A percentile compares a stretch with the other conserved stretches of the same genome.
Evolutionary conservation across 2,329 filamentous ascomycete species (phyloP).

Genomic region (Lithohypha guttulata): DNA sequence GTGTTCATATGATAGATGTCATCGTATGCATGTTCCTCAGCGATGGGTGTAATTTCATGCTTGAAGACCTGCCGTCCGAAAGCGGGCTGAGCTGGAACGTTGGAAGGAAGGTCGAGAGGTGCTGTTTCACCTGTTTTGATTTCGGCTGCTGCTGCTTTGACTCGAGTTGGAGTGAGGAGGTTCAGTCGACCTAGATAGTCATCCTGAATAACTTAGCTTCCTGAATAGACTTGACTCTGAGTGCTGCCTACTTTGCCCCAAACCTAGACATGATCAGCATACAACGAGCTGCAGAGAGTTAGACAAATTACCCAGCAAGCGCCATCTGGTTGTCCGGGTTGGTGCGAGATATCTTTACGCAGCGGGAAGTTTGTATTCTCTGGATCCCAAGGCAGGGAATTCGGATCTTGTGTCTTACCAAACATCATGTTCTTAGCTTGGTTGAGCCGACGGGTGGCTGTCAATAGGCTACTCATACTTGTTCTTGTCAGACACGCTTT

Average conservation of each 20-base stretch:
- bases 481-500: not conserved
- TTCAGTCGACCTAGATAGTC: slow-evolving; percentile 41
- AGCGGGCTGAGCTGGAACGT: slow-evolving; percentile 41
- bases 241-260: slow-evolving; percentile 4
- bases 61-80: slow-evolving; percentile 37
- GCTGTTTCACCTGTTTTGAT: slow-evolving; percentile 47
- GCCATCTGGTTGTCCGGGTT: slow-evolving; percentile 42
- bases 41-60: slow-evolving; percentile 17
- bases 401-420: slow-evolving; percentile 33
- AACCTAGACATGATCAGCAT: slow-evolving; percentile 25
- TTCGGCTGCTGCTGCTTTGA: slow-evolving; percentile 42
- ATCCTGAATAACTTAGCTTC: not conserved
- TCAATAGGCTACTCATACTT: slow-evolving; percentile 9
- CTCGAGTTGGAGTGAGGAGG: slow-evolving; percentile 44
- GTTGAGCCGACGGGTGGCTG: slow-evolving; percentile 26
- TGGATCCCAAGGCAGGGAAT: slow-evolving; percentile 44
- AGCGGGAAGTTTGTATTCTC: slow-evolving; percentile 42
- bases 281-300: not conserved
- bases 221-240: too few species aligned
- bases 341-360: slow-evolving; percentile 41
- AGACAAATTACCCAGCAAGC: slow-evolving; percentile 52
- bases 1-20: slow-evolving; percentile 40
- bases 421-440: slow-evolving; percentile 37
- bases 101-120: slow-evolving; percentile 44
- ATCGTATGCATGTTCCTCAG: slow-evolving; percentile 29